phyloP scores from a whole-genome alignment of 345 rosid genomes.

The Lenwebbia sp. region DNA sequence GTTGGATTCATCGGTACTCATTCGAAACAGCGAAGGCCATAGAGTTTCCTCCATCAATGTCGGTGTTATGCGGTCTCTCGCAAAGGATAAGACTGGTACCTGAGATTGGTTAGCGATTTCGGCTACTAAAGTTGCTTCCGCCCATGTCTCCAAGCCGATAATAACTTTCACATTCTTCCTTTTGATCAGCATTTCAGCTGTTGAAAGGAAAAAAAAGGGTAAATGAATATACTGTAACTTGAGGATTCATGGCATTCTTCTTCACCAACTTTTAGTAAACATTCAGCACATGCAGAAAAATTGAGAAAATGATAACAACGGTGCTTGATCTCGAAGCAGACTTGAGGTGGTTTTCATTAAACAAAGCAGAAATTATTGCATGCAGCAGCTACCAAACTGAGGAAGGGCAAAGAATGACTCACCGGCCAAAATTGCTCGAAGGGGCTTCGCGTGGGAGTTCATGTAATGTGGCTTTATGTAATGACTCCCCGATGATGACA shows the following conservation, averaged over 20 bases:
- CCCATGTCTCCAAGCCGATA: conserved; percentile 35
- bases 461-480: conserved; percentile 18
- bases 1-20: conserved; percentile 13
- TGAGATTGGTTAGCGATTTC: conserved; percentile 17
- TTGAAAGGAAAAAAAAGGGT: not conserved
- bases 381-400: not conserved
- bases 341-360: not conserved
- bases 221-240: not conserved
- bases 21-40: conserved; percentile 7
- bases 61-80: conserved; percentile 15
- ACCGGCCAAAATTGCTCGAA: conserved; percentile 21
- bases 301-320: not conserved
- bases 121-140: conserved; percentile 29
- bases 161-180: conserved; percentile 21
- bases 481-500: not conserved
- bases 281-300: not conserved
- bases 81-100: conserved; percentile 31
- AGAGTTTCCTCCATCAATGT: conserved; percentile 11
- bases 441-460: conserved; percentile 8
- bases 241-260: not conserved
- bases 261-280: not conserved
- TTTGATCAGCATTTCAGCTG: conserved; percentile 24
- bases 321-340: not conserved
- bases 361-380: not conserved
- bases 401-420: not conserved